These are phyloP conservation scores for Pyricularia sp. DNA, from an alignment of 2,329 filamentous ascomycete species.

Conservation along the genomic window DNA sequence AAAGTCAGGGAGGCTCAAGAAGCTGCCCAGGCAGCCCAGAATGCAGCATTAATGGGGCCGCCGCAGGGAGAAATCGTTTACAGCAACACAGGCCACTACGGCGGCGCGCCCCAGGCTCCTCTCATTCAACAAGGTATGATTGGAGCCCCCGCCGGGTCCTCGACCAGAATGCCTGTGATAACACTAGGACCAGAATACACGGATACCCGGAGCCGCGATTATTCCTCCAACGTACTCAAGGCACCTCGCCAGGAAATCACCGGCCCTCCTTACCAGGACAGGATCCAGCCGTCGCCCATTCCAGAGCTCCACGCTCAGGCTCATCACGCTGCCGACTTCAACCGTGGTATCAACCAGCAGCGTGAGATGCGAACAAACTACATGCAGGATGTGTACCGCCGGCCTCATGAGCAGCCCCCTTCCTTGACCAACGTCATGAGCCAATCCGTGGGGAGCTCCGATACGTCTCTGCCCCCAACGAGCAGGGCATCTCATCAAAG, in stretches of 20 bases:
- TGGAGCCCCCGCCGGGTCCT: constrained; percentile 50
- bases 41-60: constrained; percentile 51
- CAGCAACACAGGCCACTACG: constrained; percentile 60
- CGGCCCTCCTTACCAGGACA: constrained; percentile 80
- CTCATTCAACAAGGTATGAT: constrained; percentile 66
- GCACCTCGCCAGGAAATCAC: constrained; percentile 84
- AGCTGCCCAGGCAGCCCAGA: constrained; percentile 56
- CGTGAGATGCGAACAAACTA: constrained; percentile 72
- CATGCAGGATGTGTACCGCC: constrained; percentile 71
- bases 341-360: constrained; percentile 72
- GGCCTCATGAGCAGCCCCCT: constrained; percentile 66
- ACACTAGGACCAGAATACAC: constrained; percentile 70
- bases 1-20: constrained; percentile 73
- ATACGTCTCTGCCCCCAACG: constrained; percentile 37
- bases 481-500: constrained; percentile 44
- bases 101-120: constrained; percentile 57
- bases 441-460: constrained; percentile 34
- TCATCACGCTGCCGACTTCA: constrained; percentile 83
- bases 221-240: constrained; percentile 65
- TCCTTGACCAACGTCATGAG: constrained; percentile 29
- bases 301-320: constrained; percentile 79
- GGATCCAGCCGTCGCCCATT: constrained; percentile 65
- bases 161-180: constrained; percentile 74
- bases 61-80: constrained; percentile 84
- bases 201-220: constrained; percentile 70